Base-by-base conservation (phyloP, 2,329 filamentous ascomycete species). In the Neofusicoccum sp. region DNA sequence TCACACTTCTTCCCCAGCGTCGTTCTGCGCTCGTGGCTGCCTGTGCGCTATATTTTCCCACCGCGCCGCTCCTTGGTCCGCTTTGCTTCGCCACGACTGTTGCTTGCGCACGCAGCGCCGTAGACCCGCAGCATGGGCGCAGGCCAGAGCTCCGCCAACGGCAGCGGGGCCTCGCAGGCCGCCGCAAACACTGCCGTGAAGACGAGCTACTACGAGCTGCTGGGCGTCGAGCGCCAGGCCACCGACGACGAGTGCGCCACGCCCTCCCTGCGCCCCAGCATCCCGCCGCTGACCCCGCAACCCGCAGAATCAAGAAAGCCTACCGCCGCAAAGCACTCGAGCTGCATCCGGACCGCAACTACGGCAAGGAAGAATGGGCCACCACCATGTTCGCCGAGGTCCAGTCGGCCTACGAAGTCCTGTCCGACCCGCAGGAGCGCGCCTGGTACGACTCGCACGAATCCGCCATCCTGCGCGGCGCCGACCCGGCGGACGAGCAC, bases 371-470 rank as follows among this genome's bases (percentile, higher is more conserved):
- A 63, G 91, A 96, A 69, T 84, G 86, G 64, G 88, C 93, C 2
- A 99, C 95, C 1, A 84, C 82, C 66, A 86, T 88, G 57, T 99
- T 99, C 72, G 92, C 95, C 53, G 92, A 97, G 71, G 83, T 98
- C 30, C 93, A 97, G 74, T 84, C 92, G 36, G 95, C 95, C 48
- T 96, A 99, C 73, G 91, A 98, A 74, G 86, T 99, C n/a, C 84
- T 99, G 1, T 96, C 93, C 1, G 95, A 99, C 73, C 87, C 92
- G 9, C 93, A 99, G 73, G 95, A 99, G 74, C 86, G 95, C 67
- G 89, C 93, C 33, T 99, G 95, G 95, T 99, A 99, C 78, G 93
- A 99, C 76, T 92, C 92, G 2, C 95, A 99, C 72, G 88, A 91
- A 63, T 88, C 92, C 67, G 87, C 89, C 54, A 96, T 98, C 63